Base-by-base conservation (phyloP, 164 flowering plant genomes). In the Macadamia integrifolia region DNA sequence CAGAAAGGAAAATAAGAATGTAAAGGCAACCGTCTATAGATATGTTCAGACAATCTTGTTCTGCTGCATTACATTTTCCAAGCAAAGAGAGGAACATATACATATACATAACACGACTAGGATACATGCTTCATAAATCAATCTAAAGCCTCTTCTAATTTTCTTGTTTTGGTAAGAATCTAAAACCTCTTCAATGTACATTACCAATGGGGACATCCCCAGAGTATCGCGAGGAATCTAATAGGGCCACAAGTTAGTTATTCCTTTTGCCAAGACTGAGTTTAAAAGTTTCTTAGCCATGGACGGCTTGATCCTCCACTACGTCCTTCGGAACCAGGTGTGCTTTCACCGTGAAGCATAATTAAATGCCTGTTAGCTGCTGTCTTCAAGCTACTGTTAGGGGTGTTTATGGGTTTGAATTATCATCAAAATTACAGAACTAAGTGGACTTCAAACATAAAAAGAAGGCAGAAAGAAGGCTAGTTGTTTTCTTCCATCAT, bases 241-340 rank as follows among this genome's bases (percentile, higher is more conserved):
- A 52, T 56, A 35, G 44, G 44, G 35, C 60, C 68, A 66, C 68
- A 56, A 40, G n/a, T 66, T 42, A 56, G 28, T 66, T 66, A 66
- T 66, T 49, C 48, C 18, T 14, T 17, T 9, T 8, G 14, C 5
- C 40, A 17, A 14, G 57, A 14, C 57, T 53, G 2, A 53, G 14
- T 17, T 53, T 53, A 53, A n/a, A 53, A 53, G 57, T 53, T 11
- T 46, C 3, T 11, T 46, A 46, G 13, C 13, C 1, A 8, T 3
- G 50, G 50, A 46, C 0, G 50, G 7, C 40, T 2, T 2, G 5
- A 35, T 35, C 3, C 40, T 35, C 40, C 40, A 35, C 40, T 35
- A 35, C 40, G 3, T 35, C 40, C 40, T 35, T 35, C 40, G 40
- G 40, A 35, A 35, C 3, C 40, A 35, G 3, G 40, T 46, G 50